Evolutionary conservation across 176 grass and related monocot genomes (phyloP), one percentile per base, ranked within the genome.

Genomic region (Rhipidocladum racemiflorum): DNA sequence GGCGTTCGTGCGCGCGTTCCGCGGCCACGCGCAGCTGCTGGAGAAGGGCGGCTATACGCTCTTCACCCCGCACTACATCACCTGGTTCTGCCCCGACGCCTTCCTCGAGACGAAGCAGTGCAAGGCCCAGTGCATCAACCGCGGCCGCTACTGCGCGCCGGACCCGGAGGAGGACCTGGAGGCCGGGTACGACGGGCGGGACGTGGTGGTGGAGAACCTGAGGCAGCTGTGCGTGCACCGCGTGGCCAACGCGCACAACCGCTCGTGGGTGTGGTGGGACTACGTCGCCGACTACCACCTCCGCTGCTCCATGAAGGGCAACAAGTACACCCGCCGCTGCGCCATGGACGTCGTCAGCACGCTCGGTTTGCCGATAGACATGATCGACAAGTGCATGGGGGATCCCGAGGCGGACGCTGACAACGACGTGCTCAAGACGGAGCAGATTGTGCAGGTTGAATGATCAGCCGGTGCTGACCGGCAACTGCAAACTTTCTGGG

Each of bases 221-320:
- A 72, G 95, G 70, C 95, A 98, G 79, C 89, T 98, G 9, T 98
- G 95, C 79, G 95, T 98, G n/a, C 95, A 98, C 74, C 90, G 95
- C 42, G 85, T 86, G 9, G 95, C 87, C 29, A 95, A 88, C 79
- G 68, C 80, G 30, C 42, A 14, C 5, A 60, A 77, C 20, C 29
- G 72, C 55, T 69, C 95, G 0, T 98, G 95, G 95, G 68, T 87
- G 11, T 98, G 95, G 95, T 98, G 95, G 95, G 92, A 98, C 81
- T 98, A 87, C 64, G 92, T 91, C 39, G 76, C 68, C 2, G 96
- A 98, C 77, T 98, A 95, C 89, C 89, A 91, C 64, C 32, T 90
- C 15, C 84, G 96, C 5, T 95, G 96, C 86, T 91, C 96, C 14
- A 95, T 98, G 96, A 85, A 80, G 83, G 81, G 88, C 9, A 54